Percentiles rank a stretch among this genome's conserved stretches.
These are phyloP conservation scores for Penicillium concentricum DNA, from an alignment of 2,329 filamentous ascomycete species.

Conservation along the genomic window DNA sequence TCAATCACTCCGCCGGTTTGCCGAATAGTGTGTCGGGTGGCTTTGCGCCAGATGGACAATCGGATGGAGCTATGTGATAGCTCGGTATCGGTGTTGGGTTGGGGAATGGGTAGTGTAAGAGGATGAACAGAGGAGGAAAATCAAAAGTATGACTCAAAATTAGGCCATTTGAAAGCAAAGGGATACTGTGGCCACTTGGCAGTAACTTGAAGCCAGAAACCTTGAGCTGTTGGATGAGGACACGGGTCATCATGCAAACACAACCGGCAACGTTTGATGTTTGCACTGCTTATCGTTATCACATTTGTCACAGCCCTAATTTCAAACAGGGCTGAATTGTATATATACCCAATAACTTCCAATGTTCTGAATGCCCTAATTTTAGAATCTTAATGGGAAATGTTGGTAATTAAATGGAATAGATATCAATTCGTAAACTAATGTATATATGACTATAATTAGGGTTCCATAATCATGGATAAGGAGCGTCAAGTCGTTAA, in stretches of 20 bases:
- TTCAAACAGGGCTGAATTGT: neutral
- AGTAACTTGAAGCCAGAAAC: slow-evolving; percentile 25
- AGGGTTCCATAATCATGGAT: slow-evolving; percentile 13
- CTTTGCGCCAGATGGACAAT: slow-evolving; percentile 16
- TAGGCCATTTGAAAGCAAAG: slow-evolving; percentile 30
- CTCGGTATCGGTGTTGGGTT: neutral
- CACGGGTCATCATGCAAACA: slow-evolving; percentile 24
- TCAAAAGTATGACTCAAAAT: slow-evolving; percentile 10
- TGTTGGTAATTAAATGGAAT: neutral
- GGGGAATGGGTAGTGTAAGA: neutral
- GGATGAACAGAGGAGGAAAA: neutral
- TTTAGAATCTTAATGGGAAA: neutral
- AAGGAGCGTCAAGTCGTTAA: slow-evolving; percentile 22
- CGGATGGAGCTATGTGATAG: slow-evolving; percentile 12
- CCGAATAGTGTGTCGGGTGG: slow-evolving; percentile 16
- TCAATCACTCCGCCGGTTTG: slow-evolving; percentile 10
- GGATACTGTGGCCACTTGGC: slow-evolving; percentile 33
- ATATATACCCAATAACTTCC: neutral
- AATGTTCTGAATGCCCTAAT: neutral
- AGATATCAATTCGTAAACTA: slow-evolving; percentile 13
- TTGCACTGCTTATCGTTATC: slow-evolving; percentile 22
- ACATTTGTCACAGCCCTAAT: slow-evolving; percentile 13
- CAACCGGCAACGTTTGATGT: slow-evolving; percentile 1
- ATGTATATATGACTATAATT: slow-evolving; percentile 16
- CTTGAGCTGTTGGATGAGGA: slow-evolving; percentile 21